Conservation (phyloP, 352 stramenopile genomes). For the Phytophthora capsici region DNA sequence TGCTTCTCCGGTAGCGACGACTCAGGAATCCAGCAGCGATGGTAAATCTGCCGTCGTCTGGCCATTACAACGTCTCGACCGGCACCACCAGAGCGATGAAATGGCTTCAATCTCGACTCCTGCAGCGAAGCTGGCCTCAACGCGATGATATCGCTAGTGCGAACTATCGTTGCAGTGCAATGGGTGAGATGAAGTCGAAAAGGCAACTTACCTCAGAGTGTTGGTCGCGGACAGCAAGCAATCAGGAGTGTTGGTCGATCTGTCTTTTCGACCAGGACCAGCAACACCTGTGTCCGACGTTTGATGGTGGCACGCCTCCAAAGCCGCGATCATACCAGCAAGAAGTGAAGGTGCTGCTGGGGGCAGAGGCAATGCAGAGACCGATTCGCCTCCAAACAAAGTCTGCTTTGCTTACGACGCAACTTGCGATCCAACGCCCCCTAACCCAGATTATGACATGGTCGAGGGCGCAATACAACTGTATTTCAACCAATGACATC, state of each 20-base stretch:
- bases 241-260: conserved; percentile 14
- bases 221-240: conserved; percentile 2
- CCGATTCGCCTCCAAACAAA: too few species aligned
- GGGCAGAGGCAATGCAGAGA: conserved; percentile 1
- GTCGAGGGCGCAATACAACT: neutral
- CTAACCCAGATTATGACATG: conserved; percentile 19
- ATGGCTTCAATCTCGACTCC: conserved; percentile 16
- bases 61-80: conserved; percentile 24
- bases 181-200: neutral
- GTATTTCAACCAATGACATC: conserved; percentile 1
- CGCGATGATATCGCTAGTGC: conserved; percentile 13
- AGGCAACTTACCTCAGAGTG: conserved; percentile 6
- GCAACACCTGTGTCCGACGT: conserved; percentile 3
- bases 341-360: neutral
- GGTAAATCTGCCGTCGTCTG: conserved; percentile 6
- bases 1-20: neutral
- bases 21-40: conserved; percentile 1
- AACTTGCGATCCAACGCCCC: neutral
- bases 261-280: conserved; percentile 12
- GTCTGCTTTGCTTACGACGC: too few species aligned
- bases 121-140: conserved; percentile 5
- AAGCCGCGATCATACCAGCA: conserved; percentile 1
- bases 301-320: neutral
- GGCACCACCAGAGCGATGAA: conserved; percentile 5
- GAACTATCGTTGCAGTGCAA: neutral